Evolutionary conservation across 345 rosid species (phyloP).

Genomic region (Pistacia vera): DNA sequence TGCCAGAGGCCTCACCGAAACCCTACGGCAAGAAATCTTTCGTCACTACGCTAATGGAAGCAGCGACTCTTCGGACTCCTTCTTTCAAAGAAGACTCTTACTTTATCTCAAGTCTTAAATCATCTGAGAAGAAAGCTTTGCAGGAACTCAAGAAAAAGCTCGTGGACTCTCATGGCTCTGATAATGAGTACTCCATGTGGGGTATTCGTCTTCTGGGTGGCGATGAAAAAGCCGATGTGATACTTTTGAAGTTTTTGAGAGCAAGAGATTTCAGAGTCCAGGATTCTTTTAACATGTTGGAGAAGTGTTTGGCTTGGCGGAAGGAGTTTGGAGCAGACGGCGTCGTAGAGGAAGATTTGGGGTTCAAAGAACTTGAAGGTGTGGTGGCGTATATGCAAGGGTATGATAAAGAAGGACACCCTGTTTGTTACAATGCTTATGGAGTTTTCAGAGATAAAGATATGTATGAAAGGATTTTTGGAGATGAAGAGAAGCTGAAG

Average conservation of each 20-base stretch:
- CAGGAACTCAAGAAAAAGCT: conserved; percentile 73
- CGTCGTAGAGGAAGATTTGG: conserved; percentile 75
- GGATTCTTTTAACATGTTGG: conserved; percentile 69
- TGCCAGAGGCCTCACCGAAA: conserved; percentile 37
- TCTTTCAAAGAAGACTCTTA: conserved; percentile 89
- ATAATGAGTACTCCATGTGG: conserved; percentile 63
- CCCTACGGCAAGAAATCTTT: conserved; percentile 62
- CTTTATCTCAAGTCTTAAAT: conserved; percentile 68
- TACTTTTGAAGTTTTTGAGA: conserved; percentile 81
- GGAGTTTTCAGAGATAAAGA: conserved; percentile 81
- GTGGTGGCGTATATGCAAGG: conserved; percentile 91
- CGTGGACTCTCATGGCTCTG: conserved; percentile 33
- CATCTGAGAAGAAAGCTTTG: conserved; percentile 74
- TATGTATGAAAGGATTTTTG: conserved; percentile 84
- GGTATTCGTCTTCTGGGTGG: conserved; percentile 64
- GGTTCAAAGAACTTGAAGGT: conserved; percentile 87
- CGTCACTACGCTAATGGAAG: conserved; percentile 75
- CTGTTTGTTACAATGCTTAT: conserved; percentile 94
- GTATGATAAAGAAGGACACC: conserved; percentile 81
- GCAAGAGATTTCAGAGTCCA: conserved; percentile 82
- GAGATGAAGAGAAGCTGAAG: conserved; percentile 83
- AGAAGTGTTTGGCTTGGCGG: conserved; percentile 81
- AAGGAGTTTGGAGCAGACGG: conserved; percentile 72
- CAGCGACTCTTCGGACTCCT: conserved; percentile 60
- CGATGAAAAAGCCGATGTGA: conserved; percentile 75